Evolutionary conservation across 2,329 filamentous ascomycete species (phyloP), one percentile per base, ranked within the genome.

Genomic region (Aspergillus tamarii): DNA sequence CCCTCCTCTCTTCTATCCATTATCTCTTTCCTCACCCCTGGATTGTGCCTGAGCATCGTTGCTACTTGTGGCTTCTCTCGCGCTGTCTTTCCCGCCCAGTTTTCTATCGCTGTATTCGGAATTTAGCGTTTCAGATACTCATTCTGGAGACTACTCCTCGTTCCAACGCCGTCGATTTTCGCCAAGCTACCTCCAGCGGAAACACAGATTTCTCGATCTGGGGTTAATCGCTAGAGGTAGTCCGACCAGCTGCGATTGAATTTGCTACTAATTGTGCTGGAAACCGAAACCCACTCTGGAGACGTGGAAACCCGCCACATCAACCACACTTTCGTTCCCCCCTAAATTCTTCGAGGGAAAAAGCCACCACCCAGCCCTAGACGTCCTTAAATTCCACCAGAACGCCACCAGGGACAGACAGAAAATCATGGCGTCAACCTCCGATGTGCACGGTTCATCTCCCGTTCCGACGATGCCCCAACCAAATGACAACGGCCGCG

Each of bases 201-300:
- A 73, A 74, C 73, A 72, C 73, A 76, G 74, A 76, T 76, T 76
- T 67, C 70, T 60, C 70, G 64, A 70, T 76, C 74, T 76, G 74
- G 71, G 69, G 73, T 75, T 68, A 67, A 71, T 76, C 74, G 74
- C 74, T 76, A 74, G 74, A 74, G 74, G 74, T 76, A 76, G 74
- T 74, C 68, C 67, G 65, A 64, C 53, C 57, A 61, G 57, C 61
- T 57, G 62, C 64, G 59, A 62, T 59, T 41, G 45, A 21, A 52
- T 52, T 54, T 46, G 36, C 43, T 57, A 48, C 30, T 43, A 56
- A 57, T 57, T 59, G 60, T 50, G 52, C 58, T 50, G 59, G 58
- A 61, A 43, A 16, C 23, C 3, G 23, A 36, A 58, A 45, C 32
- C 53, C 28, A 39, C 23, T 61, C 52, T 41, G n/a, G 41, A 57